phyloP scores from a whole-genome alignment of 2,329 filamentous ascomycete genomes.

The Fusarium lyarnte region DNA sequence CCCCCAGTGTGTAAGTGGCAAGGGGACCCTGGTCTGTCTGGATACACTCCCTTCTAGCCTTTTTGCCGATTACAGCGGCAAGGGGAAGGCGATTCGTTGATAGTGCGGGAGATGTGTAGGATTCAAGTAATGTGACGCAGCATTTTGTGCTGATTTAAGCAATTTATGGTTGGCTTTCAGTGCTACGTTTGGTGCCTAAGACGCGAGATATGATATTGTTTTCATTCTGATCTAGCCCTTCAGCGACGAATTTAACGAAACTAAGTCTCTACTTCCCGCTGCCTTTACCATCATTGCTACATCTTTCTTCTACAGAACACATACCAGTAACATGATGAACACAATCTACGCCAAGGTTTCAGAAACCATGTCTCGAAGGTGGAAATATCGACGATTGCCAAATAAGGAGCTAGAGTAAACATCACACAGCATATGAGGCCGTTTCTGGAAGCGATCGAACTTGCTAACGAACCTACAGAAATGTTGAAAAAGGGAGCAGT shows the following conservation, averaged over 20 bases:
- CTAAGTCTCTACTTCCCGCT: neutral
- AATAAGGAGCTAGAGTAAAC: neutral
- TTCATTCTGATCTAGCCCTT: neutral
- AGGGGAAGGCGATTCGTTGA: too few relatives aligned
- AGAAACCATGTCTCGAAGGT: neutral
- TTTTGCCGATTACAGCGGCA: neutral
- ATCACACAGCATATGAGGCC: accelerated
- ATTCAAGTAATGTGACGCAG: neutral
- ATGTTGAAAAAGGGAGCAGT: accelerated
- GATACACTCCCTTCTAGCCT: neutral
- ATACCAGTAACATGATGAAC: too few relatives aligned
- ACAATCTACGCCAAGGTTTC: neutral
- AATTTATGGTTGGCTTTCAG: neutral
- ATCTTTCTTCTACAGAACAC: too few relatives aligned
- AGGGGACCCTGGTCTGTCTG: neutral
- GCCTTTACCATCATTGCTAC: neutral
- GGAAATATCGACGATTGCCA: neutral
- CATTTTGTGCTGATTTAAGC: neutral
- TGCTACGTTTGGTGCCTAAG: too few relatives aligned
- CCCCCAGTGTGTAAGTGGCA: neutral
- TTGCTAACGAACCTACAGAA: neutral
- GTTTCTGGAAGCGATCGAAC: accelerated
- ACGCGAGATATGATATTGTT: neutral
- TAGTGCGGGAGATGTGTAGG: neutral
- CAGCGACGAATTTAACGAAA: neutral